These are phyloP conservation scores for Trichoderma cornu-damae DNA, from an alignment of 2,329 filamentous ascomycete genomes.

Conservation along the genomic window DNA sequence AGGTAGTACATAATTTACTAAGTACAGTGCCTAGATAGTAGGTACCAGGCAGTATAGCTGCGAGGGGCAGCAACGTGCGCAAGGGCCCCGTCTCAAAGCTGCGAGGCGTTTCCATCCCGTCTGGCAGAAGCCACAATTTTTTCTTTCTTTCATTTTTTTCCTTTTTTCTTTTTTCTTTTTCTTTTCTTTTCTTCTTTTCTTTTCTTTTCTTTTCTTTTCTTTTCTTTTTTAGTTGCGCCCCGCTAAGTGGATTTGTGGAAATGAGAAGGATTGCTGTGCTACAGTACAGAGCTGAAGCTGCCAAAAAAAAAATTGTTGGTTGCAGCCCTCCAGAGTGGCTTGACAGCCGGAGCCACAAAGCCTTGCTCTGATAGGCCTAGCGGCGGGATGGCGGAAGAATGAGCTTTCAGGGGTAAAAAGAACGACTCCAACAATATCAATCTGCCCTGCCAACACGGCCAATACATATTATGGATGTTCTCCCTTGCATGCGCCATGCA, in stretches of 20 bases:
- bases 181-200: neutral
- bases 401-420: conserved; percentile 17
- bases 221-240: neutral
- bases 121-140: too few relatives aligned
- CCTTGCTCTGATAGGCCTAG: conserved; percentile 9
- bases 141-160: neutral
- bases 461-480: neutral
- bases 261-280: neutral
- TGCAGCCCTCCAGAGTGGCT: conserved; percentile 5
- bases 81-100: neutral
- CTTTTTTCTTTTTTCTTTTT: neutral
- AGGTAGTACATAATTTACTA: neutral
- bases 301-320: neutral
- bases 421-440: conserved; percentile 1
- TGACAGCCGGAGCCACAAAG: conserved; percentile 5
- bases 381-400: conserved; percentile 14
- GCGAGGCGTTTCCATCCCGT: neutral
- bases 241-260: neutral
- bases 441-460: neutral
- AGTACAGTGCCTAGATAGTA: neutral
- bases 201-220: neutral
- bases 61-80: neutral
- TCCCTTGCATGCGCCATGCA: conserved; percentile 11
- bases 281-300: neutral
- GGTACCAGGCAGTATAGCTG: neutral